Evolutionary conservation across 73 alveolate genomes (phyloP).

Genomic region (Paramecium tetraurelia): DNA sequence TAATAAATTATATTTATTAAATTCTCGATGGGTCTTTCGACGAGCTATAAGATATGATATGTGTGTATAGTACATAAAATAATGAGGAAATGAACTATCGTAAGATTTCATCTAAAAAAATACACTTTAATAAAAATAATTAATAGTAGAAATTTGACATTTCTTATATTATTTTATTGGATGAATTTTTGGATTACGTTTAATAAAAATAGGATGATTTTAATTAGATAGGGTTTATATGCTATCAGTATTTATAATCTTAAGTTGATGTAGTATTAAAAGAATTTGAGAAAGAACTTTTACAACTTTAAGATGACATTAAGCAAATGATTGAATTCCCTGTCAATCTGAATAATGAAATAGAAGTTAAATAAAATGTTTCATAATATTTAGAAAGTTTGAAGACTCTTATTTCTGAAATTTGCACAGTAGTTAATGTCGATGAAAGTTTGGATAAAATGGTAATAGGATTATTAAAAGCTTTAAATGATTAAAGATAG

Average conservation of each 20-base stretch:
- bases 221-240: background rate
- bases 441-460: background rate
- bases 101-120: background rate
- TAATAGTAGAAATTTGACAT: background rate
- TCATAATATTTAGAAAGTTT: no score
- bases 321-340: background rate
- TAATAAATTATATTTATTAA: background rate
- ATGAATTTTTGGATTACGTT: background rate
- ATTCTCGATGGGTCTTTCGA: background rate
- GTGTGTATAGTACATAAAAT: background rate
- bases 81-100: background rate
- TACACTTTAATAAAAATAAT: background rate
- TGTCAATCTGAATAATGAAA: background rate
- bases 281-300: background rate
- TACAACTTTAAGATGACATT: background rate
- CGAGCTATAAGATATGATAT: background rate
- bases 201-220: background rate
- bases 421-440: no score
- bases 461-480: background rate
- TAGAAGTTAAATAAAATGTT: background rate
- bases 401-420: background rate
- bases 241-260: background rate
- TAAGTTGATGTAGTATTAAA: background rate
- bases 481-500: background rate
- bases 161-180: background rate